Evolutionary conservation across 2,329 filamentous ascomycete genomes (phyloP).

Genomic region (Passalora sequoiae): DNA sequence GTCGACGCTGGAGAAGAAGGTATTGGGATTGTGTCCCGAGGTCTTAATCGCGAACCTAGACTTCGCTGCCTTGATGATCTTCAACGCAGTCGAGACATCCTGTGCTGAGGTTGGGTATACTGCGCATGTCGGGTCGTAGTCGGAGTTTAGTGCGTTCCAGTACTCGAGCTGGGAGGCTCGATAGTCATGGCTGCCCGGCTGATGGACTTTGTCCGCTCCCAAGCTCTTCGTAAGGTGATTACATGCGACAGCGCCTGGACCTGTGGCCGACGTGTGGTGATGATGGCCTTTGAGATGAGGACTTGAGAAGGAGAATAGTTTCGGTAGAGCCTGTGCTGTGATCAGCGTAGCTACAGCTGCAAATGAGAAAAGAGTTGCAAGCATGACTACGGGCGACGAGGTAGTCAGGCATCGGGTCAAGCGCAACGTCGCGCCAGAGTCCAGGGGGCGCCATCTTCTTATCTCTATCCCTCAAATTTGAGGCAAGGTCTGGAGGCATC

Average conservation of each 20-base stretch:
- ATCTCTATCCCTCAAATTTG: too few species aligned
- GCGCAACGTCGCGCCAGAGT: too few species aligned
- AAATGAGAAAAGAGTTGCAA: too few species aligned
- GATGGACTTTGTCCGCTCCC: conserved; percentile 4
- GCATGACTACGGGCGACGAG: too few species aligned
- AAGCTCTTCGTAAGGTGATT: conserved; percentile 2
- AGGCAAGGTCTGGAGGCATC: too few species aligned
- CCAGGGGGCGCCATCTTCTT: too few species aligned
- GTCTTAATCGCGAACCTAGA: conserved; percentile 9
- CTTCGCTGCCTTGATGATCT: conserved; percentile 5
- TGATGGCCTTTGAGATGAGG: too few species aligned
- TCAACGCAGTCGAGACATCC: conserved; percentile 10
- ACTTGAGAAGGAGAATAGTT: too few species aligned
- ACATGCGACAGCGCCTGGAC: conserved; percentile 6
- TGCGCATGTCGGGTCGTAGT: conserved; percentile 9
- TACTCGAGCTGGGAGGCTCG: conserved; percentile 5
- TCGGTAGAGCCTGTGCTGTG: too few species aligned
- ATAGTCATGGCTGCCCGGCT: conserved; percentile 5
- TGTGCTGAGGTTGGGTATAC: conserved; percentile 9
- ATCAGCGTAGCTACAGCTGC: too few species aligned
- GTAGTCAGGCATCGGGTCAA: too few species aligned
- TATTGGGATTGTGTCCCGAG: conserved; percentile 8
- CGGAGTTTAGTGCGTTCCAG: conserved; percentile 8
- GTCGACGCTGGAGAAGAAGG: conserved; percentile 5
- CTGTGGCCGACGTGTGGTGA: conserved; percentile 5